Percentiles rank a stretch among this genome's conserved stretches.
Conservation (phyloP, 208 protist species). For the Leishmania tropica region DNA sequence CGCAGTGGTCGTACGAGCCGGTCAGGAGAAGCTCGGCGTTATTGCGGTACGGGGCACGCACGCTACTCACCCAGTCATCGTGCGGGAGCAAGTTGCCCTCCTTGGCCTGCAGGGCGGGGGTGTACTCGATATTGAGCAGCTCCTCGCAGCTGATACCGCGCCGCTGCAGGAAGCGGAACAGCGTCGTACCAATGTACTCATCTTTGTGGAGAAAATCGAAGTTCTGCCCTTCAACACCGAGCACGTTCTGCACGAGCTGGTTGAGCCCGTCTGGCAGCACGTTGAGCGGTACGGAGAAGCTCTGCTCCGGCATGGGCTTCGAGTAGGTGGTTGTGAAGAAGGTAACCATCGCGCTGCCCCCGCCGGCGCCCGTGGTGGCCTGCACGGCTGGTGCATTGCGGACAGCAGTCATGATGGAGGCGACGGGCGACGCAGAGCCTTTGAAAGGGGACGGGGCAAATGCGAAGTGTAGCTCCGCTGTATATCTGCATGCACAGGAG, state of each 20-base stretch:
- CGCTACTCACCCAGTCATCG: slow-evolving; percentile 89
- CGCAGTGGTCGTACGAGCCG: slow-evolving; percentile 81
- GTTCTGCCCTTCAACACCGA: slow-evolving; percentile 41
- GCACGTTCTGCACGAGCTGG: slow-evolving; percentile 70
- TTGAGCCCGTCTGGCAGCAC: slow-evolving; percentile 71
- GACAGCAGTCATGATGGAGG: slow-evolving; percentile 8
- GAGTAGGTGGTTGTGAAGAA: slow-evolving; percentile 80
- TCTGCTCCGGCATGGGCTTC: slow-evolving; percentile 78
- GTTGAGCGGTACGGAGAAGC: slow-evolving; percentile 69
- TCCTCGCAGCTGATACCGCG: slow-evolving; percentile 79
- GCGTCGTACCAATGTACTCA: slow-evolving; percentile 78
- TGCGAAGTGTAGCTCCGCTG: background rate
- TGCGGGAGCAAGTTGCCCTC: slow-evolving; percentile 83
- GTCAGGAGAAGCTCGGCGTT: slow-evolving; percentile 69
- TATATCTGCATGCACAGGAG: background rate
- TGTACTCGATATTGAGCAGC: slow-evolving; percentile 87
- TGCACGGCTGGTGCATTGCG: slow-evolving; percentile 1
- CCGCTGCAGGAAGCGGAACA: slow-evolving; percentile 73
- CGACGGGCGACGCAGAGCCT: background rate
- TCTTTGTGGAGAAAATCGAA: slow-evolving; percentile 86
- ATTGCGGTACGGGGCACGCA: slow-evolving; percentile 61
- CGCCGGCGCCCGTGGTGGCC: slow-evolving; percentile 13
- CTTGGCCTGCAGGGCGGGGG: slow-evolving; percentile 72
- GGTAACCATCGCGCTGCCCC: slow-evolving; percentile 73
- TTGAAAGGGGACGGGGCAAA: background rate